Base-by-base conservation (phyloP, 2,329 filamentous ascomycete genomes). In the Fusarium succisae region DNA sequence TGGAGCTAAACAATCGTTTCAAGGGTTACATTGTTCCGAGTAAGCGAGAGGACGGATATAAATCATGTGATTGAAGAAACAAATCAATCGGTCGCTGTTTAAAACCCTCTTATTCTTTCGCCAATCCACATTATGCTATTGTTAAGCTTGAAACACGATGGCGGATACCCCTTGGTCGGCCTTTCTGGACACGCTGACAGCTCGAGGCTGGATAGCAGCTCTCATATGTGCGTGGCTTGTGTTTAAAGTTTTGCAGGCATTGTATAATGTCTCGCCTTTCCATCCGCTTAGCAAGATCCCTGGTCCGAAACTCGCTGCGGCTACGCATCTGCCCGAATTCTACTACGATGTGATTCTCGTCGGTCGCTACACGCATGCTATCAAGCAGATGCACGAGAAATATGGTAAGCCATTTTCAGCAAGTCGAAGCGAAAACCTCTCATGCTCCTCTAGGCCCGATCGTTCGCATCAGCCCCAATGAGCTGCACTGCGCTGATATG, bases 301-400 rank as follows among this genome's bases (percentile, higher is more conserved):
- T 39, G 67, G 67, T 15, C 67, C 66, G 1, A 70, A 65, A 39
- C 66, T 70, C 5, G 66, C 66, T 0, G 67, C 51, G n/a, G 67
- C 67, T 12, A 70, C 67, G 6, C 70, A 70, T 35, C n/a, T 70
- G 5, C 59, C 67, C 1, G 67, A 70, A 24, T 70, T 70, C 20
- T 70, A 70, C 14, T 38, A 70, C 15, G 67, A 70, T 50, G 67
- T 70, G 1, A 70, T 70, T 9, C 59, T 70, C 3, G 59, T 70
- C 14, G 67, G 67, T 13, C 67, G 67, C 11, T 70, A 70, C 10
- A 70, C 66, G 5, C 67, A 70, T 24, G 17, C 67, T 4, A 70
- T 70, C 22, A 47, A 48, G 14, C 32, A 70, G 5, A 70, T 70
- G 67, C 67, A 70, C 2, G 59, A 70, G 6, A 65, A 70, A 54